These are phyloP conservation scores for Neofusicoccum sp. DNA, from an alignment of 2,329 filamentous ascomycete species.

Conservation along the genomic window DNA sequence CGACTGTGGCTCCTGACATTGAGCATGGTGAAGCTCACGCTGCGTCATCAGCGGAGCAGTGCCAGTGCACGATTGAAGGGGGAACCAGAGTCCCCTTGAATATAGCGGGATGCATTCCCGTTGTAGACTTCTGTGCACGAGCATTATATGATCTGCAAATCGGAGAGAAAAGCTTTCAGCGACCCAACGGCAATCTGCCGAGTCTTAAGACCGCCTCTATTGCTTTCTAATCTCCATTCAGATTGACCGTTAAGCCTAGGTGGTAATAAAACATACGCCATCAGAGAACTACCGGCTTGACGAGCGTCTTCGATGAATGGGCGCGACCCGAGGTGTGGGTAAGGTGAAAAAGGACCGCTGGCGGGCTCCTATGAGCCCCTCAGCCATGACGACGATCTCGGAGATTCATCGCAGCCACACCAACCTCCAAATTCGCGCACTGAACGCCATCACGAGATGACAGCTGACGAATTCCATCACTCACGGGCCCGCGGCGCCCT, in stretches of 20 bases:
- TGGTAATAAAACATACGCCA: background rate
- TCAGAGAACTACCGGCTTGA: background rate
- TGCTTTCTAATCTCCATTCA: background rate
- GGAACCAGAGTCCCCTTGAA: background rate
- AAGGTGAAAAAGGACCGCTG: too few species aligned
- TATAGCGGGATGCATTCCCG: background rate
- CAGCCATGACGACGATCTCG: background rate
- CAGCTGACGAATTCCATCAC: conserved; percentile 1
- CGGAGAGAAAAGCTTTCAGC: background rate
- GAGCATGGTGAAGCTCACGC: too few species aligned
- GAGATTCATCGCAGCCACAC: background rate
- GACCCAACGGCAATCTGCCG: background rate
- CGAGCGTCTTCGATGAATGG: too few species aligned
- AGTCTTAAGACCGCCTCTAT: background rate
- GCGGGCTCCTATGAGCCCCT: background rate
- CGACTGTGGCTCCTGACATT: too few species aligned
- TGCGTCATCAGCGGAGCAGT: too few species aligned
- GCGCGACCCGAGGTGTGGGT: too few species aligned
- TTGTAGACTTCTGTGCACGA: background rate
- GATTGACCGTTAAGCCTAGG: background rate
- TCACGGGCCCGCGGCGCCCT: background rate
- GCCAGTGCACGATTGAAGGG: too few species aligned
- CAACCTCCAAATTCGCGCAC: conserved; percentile 10
- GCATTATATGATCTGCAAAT: conserved; percentile 3
- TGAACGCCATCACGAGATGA: conserved; percentile 5